These are phyloP conservation scores for Nematocida minor DNA, from an alignment of 371 early-diverging fungal species.

Conservation along the genomic window DNA sequence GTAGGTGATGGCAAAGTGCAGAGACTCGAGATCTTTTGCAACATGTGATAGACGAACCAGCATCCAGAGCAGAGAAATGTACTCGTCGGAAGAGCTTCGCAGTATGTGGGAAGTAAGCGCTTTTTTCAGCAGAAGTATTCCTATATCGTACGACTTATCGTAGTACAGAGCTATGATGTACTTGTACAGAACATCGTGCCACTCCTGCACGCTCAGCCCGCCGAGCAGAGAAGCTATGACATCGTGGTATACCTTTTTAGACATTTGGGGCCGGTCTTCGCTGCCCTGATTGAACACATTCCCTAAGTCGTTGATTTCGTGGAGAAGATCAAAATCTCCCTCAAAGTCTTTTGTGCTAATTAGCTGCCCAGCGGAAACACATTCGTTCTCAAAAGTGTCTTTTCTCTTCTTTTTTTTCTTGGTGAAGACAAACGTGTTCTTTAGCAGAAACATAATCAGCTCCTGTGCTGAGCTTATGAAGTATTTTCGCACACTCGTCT, in stretches of 20 bases:
- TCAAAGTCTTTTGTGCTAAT: slow-evolving; percentile 47
- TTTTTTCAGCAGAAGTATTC: slow-evolving; percentile 49
- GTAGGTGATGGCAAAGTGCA: slow-evolving; percentile 35
- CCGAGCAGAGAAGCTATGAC: slow-evolving; percentile 27
- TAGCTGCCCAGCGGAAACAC: not conserved
- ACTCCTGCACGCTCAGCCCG: slow-evolving; percentile 17
- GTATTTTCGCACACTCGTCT: not conserved
- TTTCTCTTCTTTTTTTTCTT: slow-evolving; percentile 32
- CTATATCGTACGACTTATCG: not conserved
- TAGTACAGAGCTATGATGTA: slow-evolving; percentile 23
- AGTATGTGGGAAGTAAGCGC: slow-evolving; percentile 50
- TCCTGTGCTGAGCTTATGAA: slow-evolving; percentile 23
- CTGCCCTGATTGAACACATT: not conserved
- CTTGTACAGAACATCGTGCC: slow-evolving; percentile 1
- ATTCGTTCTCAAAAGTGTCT: not conserved
- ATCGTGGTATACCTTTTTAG: slow-evolving; percentile 24
- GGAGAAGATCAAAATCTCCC: slow-evolving; percentile 45
- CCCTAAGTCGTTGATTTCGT: slow-evolving; percentile 45
- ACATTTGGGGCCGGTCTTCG: not conserved
- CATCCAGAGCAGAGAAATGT: slow-evolving; percentile 48
- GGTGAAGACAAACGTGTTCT: slow-evolving; percentile 30
- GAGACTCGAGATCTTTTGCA: slow-evolving; percentile 32
- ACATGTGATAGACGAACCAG: slow-evolving; percentile 39
- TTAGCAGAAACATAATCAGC: slow-evolving; percentile 15
- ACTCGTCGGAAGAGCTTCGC: slow-evolving; percentile 18